These are phyloP conservation scores for Atalantia buxifolia DNA, from an alignment of 345 rosid genomes.

Conservation along the genomic window DNA sequence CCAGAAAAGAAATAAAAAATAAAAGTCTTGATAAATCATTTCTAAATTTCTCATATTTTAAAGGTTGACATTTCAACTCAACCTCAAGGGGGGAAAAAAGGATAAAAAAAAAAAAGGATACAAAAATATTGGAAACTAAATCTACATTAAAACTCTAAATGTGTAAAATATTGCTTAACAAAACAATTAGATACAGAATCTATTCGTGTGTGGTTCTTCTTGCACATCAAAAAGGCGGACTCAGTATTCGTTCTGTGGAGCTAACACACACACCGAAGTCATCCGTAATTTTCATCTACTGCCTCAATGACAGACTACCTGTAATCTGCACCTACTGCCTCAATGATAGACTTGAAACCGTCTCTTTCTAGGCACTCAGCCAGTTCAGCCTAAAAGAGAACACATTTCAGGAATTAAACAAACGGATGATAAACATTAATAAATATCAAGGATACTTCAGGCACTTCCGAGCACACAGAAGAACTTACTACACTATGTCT, in stretches of 20 bases:
- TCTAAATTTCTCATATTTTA: slow-evolving; percentile 2
- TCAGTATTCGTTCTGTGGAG: neutral
- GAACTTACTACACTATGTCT: too few relatives aligned
- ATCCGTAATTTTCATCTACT: too few relatives aligned
- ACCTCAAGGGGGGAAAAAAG: neutral
- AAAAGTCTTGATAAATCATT: neutral
- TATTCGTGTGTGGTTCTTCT: neutral
- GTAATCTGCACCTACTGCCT: slow-evolving; percentile 87
- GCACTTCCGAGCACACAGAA: too few relatives aligned
- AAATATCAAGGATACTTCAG: neutral
- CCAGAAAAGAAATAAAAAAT: too few relatives aligned
- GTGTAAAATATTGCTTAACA: neutral
- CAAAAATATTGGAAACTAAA: neutral
- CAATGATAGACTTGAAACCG: slow-evolving; percentile 77
- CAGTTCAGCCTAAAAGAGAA: slow-evolving; percentile 61
- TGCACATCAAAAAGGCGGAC: neutral
- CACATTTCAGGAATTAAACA: neutral
- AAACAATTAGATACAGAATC: neutral
- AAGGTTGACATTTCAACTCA: neutral
- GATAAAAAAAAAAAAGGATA: neutral
- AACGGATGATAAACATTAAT: neutral
- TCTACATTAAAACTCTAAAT: too few relatives aligned
- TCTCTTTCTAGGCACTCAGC: slow-evolving; percentile 83
- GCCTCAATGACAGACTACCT: slow-evolving; percentile 46
- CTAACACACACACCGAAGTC: neutral